Base-by-base conservation (phyloP, 2,329 filamentous ascomycete species). In the Sporothrix luriei region DNA sequence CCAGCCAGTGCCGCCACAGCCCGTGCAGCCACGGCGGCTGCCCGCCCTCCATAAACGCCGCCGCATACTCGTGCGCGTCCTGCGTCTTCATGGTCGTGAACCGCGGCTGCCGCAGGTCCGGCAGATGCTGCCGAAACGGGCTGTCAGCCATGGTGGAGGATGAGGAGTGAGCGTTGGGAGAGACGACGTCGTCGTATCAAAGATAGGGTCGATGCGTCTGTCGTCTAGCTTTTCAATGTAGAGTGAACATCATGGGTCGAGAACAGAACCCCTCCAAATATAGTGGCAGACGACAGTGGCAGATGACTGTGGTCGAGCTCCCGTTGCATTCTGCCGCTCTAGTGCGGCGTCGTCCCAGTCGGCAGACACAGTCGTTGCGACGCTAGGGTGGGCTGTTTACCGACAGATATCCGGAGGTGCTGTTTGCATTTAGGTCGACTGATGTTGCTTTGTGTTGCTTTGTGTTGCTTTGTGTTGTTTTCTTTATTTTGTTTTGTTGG, bases 1-100 rank as follows among this genome's bases (percentile, higher is more conserved):
- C 80, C 64, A 81, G 76, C 87, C 88, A 90, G 75, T 88, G 85
- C 72, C 82, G 76, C 70, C 87, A 89, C 26, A 90, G 77, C 0
- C 80, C 85, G 74, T 90, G 84, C 19, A 92, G 79, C 90, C 90
- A 92, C 0, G 90, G 89, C 0, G 90, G 90, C 14, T 81, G 79
- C 0, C 84, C 84, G 24, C 82, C 77, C 46, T 86, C 82, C 71
- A 86, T 86, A 75, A 92, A 90, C 3, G 79, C 84, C 6, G 83
- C 78, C 0, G 86, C 87, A 72, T 92, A 91, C 71, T 86, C 83
- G 69, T 88, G 84, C 3, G 87, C 83, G 76, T 89, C 83, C 76
- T 91, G 88, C 67, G 83, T 82, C 71, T 86, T 83, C 80, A 90
- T 88, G 3, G 82, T 82, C 24, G 83, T 85, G 79, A 91, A 91